A percentile compares a stretch with the other conserved stretches of the same genome.
These are phyloP conservation scores for Cornus controversa DNA, from an alignment of 148 eudicot genomes.

Conservation along the genomic window DNA sequence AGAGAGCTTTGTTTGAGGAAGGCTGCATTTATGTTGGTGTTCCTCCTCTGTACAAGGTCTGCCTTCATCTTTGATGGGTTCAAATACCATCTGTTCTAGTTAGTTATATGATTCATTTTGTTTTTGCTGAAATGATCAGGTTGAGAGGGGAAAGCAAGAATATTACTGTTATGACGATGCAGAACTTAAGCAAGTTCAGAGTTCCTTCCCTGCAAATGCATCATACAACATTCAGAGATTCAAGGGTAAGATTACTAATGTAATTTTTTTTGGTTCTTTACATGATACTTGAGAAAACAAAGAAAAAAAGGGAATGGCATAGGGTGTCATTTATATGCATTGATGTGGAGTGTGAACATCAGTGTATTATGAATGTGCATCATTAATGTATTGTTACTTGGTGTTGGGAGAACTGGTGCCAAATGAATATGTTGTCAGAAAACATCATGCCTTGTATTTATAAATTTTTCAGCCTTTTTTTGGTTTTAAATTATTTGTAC, in stretches of 20 bases:
- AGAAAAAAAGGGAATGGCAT: too few species aligned
- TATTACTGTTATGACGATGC: conserved; percentile 79
- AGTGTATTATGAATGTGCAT: neutral
- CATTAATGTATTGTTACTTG: neutral
- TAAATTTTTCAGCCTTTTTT: neutral
- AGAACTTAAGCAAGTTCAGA: conserved; percentile 61
- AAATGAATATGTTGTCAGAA: neutral
- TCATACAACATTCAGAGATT: conserved; percentile 94
- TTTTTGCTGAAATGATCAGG: conserved; percentile 39
- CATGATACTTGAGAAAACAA: too few species aligned
- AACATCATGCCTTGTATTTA: neutral
- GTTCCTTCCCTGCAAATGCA: conserved; percentile 80
- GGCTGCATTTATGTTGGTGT: conserved; percentile 97
- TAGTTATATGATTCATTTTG: neutral
- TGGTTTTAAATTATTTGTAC: neutral
- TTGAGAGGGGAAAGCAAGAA: conserved; percentile 87
- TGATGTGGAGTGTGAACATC: neutral
- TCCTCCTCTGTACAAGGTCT: conserved; percentile 94
- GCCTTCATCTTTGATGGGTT: conserved; percentile 16
- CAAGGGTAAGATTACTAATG: conserved; percentile 52
- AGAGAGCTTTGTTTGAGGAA: conserved; percentile 92
- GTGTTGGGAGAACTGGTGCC: neutral
- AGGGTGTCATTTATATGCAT: too few species aligned
- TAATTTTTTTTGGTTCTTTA: neutral
- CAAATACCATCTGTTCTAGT: neutral